Base-by-base conservation (phyloP, 2,329 filamentous ascomycete species). In the Alternaria incomplexa region DNA sequence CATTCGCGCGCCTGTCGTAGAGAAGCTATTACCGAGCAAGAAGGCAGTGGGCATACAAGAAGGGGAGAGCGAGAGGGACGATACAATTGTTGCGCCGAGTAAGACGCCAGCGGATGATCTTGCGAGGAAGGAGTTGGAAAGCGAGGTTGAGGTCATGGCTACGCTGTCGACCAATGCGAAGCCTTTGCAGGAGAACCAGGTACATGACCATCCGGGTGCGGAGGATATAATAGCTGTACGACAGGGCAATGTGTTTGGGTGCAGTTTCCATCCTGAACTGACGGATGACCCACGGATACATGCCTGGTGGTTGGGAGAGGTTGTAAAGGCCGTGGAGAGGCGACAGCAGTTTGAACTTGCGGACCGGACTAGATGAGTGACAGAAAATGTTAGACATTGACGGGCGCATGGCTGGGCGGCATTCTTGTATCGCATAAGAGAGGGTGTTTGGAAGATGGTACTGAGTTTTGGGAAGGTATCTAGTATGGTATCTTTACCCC, bases 211-310 rank as follows among this genome's bases (percentile, higher is more conserved):
- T 25, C 78, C 82, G 6, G 78, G 81, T 15, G 81, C 80, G 17
- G 84, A 86, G 46, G 86, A 97, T 69, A 95, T 98, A 55, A 89
- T 98, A 54, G 95, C 95, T 0, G 93, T 98, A 32, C 86, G 88
- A 67, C 94, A 98, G 81, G 93, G 91, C 1, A 97, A 97, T 79
- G 91, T 97, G 0, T 91, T 98, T 72, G 96, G 93, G 5, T 97
- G 92, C 4, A 97, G 94, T 74, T 99, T 98, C 77, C 96, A 98
- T 73, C 96, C 96, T 0, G 96, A 99, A 80, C 80, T 99, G 79
- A 98, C 95, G 0, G 87, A 89, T 8, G 96, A 99, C 81, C 84
- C 89, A 60, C 87, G 96, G 59, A 96, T 98, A 74, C 96, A 99
- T 80, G 85, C 88, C 5, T 98, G 96, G 96, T 99, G 96, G 96